Conservation (phyloP, 345 rosid species). For the Moricandia moricandioides region DNA sequence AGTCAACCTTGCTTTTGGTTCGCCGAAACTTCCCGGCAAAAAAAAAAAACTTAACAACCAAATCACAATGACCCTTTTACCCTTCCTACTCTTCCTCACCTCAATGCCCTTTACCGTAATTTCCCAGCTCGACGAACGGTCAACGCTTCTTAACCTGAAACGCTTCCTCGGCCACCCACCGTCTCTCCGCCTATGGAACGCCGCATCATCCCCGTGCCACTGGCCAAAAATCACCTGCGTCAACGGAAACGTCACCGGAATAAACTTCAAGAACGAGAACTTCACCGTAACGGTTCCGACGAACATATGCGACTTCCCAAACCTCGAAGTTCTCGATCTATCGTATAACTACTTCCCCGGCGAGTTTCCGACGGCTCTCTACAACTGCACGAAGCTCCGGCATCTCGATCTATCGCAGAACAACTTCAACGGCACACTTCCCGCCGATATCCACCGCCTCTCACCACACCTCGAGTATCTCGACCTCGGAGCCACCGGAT, state of each 20-base stretch:
- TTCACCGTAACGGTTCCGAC: conserved; percentile 52
- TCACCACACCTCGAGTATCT: background rate
- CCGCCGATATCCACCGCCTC: conserved; percentile 46
- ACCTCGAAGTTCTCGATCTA: conserved; percentile 46
- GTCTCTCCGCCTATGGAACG: conserved; percentile 57
- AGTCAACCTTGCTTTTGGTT: conserved; percentile 5
- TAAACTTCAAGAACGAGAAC: conserved; percentile 34
- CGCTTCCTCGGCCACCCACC: conserved; percentile 57
- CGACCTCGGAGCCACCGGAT: background rate
- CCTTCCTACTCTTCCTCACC: conserved; percentile 28
- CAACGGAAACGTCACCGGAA: conserved; percentile 42
- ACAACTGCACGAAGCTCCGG: conserved; percentile 60
- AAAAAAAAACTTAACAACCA: conserved; percentile 9
- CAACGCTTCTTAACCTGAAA: conserved; percentile 56
- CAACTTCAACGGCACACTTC: conserved; percentile 61
- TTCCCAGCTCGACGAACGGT: conserved; percentile 50
- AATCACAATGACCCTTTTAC: conserved; percentile 25
- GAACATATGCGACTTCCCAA: conserved; percentile 60
- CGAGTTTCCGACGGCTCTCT: conserved; percentile 55
- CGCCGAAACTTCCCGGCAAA: conserved; percentile 30
- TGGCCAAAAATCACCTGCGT: conserved; percentile 61
- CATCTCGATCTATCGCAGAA: conserved; percentile 62
- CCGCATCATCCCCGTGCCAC: conserved; percentile 55
- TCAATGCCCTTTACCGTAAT: conserved; percentile 42
- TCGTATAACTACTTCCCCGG: conserved; percentile 54